Evolutionary conservation across 1,284 basidiomycete species (phyloP).

Genomic region (Cutaneotrichosporon cutaneum): DNA sequence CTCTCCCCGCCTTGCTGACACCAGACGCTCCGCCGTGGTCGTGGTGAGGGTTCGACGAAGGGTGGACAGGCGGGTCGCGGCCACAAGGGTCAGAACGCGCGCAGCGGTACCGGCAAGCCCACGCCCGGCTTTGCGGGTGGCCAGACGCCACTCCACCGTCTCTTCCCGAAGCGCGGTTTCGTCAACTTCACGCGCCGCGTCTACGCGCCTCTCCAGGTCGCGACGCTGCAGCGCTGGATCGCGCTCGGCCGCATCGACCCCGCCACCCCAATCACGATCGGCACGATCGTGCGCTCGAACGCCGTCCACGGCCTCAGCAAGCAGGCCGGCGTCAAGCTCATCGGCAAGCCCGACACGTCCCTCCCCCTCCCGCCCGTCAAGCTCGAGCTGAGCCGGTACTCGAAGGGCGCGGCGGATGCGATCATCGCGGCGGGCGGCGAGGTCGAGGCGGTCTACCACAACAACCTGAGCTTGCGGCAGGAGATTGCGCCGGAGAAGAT

Average conservation of each 20-base stretch:
- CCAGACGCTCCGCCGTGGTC: constrained; percentile 89
- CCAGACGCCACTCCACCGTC: constrained; percentile 88
- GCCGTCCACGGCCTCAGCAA: constrained; percentile 84
- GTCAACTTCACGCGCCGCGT: constrained; percentile 73
- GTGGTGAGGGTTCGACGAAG: constrained; percentile 84
- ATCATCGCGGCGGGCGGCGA: constrained; percentile 79
- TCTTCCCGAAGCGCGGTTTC: constrained; percentile 92
- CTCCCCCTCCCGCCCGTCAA: constrained; percentile 64
- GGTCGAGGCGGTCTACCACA: constrained; percentile 90
- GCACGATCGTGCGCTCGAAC: constrained; percentile 76
- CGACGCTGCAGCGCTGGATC: constrained; percentile 87
- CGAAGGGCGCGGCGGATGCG: constrained; percentile 78
- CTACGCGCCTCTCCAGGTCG: constrained; percentile 81
- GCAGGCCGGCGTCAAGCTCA: constrained; percentile 74
- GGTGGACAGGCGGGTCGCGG: constrained; percentile 91
- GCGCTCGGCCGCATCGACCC: constrained; percentile 76
- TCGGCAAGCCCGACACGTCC: constrained; percentile 66
- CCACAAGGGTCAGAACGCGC: constrained; percentile 93
- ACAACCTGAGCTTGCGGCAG: constrained; percentile 75
- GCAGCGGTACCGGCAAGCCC: constrained; percentile 85
- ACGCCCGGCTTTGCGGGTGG: constrained; percentile 88
- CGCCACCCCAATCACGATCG: constrained; percentile 81
- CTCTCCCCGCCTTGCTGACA: not conserved
- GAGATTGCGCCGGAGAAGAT: constrained; percentile 63
- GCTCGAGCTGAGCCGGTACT: constrained; percentile 80